Evolutionary conservation across 768 basidiomycete species (phyloP).

Genomic region (Psilocybe subaeruginosa): DNA sequence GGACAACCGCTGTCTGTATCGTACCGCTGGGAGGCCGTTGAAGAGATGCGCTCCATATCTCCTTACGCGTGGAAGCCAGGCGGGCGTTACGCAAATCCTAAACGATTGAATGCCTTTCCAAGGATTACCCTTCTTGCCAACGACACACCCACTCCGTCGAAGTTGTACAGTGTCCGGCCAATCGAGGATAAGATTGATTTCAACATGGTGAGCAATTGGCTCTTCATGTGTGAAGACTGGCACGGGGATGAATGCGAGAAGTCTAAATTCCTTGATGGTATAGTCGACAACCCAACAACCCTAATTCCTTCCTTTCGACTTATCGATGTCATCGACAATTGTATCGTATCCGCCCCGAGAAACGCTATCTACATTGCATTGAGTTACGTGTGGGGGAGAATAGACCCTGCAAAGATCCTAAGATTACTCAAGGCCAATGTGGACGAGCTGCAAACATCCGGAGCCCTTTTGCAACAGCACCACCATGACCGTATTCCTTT

Average conservation of each 20-base stretch:
- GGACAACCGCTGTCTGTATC: background rate
- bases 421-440: slow-evolving; percentile 4
- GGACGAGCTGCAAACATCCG: slow-evolving; percentile 1
- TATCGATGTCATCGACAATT: slow-evolving; percentile 18
- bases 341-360: slow-evolving; percentile 8
- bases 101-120: slow-evolving; percentile 4
- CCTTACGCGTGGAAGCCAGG: background rate
- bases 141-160: slow-evolving; percentile 8
- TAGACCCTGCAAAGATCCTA: slow-evolving; percentile 9
- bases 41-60: background rate
- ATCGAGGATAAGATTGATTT: slow-evolving; percentile 13
- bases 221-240: slow-evolving; percentile 5
- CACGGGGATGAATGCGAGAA: slow-evolving; percentile 5
- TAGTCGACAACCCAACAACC: slow-evolving; percentile 3
- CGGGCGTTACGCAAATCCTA: background rate
- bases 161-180: background rate
- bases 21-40: background rate
- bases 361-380: slow-evolving; percentile 10
- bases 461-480: background rate
- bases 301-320: slow-evolving; percentile 11
- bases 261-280: slow-evolving; percentile 1
- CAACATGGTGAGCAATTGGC: slow-evolving; percentile 8
- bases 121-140: slow-evolving; percentile 13
- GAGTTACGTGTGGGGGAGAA: slow-evolving; percentile 18
- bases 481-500: slow-evolving; percentile 3